A percentile compares a stretch with the other conserved stretches of the same genome.
phyloP scores from a whole-genome alignment of 108 stramenopile species.

The Nitzschia inconspicua region DNA sequence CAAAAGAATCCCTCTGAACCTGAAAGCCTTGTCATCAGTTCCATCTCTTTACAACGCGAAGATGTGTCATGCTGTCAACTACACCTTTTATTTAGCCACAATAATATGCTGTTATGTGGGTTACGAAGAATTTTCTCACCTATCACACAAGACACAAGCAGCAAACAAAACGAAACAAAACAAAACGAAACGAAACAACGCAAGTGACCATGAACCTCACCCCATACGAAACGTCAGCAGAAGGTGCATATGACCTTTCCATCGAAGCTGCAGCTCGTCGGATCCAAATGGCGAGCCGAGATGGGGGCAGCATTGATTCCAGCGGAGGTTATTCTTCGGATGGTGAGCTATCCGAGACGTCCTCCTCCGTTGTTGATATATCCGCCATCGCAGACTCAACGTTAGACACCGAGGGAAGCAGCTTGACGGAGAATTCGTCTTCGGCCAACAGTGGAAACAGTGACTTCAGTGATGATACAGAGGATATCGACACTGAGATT shows the following conservation, averaged over 20 bases:
- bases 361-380: not conserved
- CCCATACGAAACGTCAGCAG: not conserved
- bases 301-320: not conserved
- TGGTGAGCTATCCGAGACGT: not conserved
- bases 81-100: not conserved
- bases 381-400: not conserved
- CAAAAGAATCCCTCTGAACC: too few species aligned
- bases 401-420: not conserved
- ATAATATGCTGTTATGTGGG: not conserved
- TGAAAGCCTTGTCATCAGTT: too few species aligned
- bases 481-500: slow-evolving; percentile 17
- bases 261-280: slow-evolving; percentile 7
- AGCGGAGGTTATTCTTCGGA: slow-evolving; percentile 5
- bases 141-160: not conserved
- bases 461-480: not conserved
- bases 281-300: not conserved
- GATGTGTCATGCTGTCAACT: not conserved
- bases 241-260: slow-evolving; percentile 16
- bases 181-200: not conserved
- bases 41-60: not conserved
- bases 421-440: not conserved
- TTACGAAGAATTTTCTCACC: not conserved
- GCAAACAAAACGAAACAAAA: not conserved
- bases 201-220: not conserved
- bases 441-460: not conserved